A percentile compares a stretch with the other conserved stretches of the same genome.
Conservation (phyloP, 352 stramenopile species). For the Phytopythium boreale region DNA sequence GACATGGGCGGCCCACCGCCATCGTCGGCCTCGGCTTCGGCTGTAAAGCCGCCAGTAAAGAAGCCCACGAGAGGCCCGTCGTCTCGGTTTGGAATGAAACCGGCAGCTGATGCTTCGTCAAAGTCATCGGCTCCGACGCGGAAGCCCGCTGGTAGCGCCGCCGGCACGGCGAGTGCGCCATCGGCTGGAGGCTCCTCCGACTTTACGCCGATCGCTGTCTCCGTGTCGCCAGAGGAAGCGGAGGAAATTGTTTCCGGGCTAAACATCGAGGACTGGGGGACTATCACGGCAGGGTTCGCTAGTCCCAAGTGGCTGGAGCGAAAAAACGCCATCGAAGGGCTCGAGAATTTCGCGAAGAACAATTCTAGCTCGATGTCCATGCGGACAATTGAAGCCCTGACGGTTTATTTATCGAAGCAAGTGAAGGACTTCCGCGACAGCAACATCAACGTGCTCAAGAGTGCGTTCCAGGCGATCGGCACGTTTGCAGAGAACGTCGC, state of each 20-base stretch:
- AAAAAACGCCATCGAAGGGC: constrained; percentile 66
- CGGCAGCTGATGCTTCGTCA: constrained; percentile 16
- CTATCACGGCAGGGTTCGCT: constrained; percentile 53
- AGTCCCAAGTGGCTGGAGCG: constrained; percentile 84
- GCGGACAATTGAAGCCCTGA: constrained; percentile 70
- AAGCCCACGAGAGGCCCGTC: constrained; percentile 43
- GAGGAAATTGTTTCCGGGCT: constrained; percentile 53
- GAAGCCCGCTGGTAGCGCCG: constrained; percentile 18
- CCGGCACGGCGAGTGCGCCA: constrained; percentile 9
- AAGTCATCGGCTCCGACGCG: constrained; percentile 25
- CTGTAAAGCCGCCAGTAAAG: constrained; percentile 22
- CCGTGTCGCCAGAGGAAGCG: constrained; percentile 62
- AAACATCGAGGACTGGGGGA: constrained; percentile 53
- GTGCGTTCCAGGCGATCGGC: constrained; percentile 76
- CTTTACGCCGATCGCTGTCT: constrained; percentile 64
- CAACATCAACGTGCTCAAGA: constrained; percentile 88
- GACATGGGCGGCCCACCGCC: constrained; percentile 23
- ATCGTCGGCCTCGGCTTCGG: constrained; percentile 3
- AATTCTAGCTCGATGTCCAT: constrained; percentile 55
- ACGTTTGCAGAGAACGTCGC: constrained; percentile 59
- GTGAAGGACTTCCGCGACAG: constrained; percentile 88
- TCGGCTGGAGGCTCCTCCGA: constrained; percentile 34
- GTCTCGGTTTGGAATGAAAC: constrained; percentile 50
- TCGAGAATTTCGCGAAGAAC: constrained; percentile 57
- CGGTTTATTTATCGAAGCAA: constrained; percentile 65